Evolutionary conservation across 1,139 yeast species (phyloP).

Genomic region (Hansenula anomala): DNA sequence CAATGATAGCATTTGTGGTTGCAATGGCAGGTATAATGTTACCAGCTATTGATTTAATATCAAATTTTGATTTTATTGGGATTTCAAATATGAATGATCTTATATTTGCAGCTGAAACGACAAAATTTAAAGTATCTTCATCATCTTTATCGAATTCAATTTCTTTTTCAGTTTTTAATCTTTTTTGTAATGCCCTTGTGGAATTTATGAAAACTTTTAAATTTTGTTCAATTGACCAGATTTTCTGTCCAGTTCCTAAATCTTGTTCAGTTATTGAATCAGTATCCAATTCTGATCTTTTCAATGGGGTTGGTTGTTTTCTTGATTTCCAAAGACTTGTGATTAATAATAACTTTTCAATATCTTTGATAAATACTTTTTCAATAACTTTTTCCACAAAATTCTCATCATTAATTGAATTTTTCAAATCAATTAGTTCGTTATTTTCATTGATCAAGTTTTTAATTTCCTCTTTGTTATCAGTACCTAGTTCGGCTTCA

Average conservation of each 20-base stretch:
- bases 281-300: conserved; percentile 8
- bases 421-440: conserved; percentile 65
- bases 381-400: conserved; percentile 37
- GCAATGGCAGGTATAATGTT: conserved; percentile 98
- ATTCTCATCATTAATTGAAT: conserved; percentile 35
- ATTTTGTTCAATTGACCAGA: conserved; percentile 65
- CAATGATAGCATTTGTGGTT: conserved; percentile 92
- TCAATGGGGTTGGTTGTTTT: conserved; percentile 59
- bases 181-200: conserved; percentile 41
- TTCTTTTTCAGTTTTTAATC: conserved; percentile 37
- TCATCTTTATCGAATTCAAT: conserved; percentile 92
- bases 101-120: conserved; percentile 81
- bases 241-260: conserved; percentile 48
- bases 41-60: conserved; percentile 91
- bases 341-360: conserved; percentile 64
- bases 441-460: conserved; percentile 68
- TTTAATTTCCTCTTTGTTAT: conserved; percentile 61
- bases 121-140: conserved; percentile 83
- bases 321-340: conserved; percentile 79
- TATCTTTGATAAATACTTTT: conserved; percentile 64
- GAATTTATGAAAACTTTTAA: conserved; percentile 54
- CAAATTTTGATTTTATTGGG: conserved; percentile 73
- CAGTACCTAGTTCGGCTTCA: conserved; percentile 47
- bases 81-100: conserved; percentile 73
- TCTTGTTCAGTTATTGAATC: conserved; percentile 21